Evolutionary conservation across 441 rosid genomes (phyloP), one percentile per base, ranked within the genome.

Genomic region (Kokia cookei): DNA sequence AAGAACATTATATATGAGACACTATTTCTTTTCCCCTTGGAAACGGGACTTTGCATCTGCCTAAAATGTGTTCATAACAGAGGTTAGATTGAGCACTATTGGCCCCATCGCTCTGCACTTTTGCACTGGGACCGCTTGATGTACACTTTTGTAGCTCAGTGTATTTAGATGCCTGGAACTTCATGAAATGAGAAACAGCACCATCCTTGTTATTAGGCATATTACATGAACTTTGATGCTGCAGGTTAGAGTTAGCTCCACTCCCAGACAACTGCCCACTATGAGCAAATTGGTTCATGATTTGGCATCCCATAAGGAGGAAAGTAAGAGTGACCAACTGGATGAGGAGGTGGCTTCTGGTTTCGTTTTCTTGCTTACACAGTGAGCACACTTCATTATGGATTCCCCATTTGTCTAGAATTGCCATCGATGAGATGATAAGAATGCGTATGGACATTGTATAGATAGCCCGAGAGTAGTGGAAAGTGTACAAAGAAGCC

Each of bases 291-390:
- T 9, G 45, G 45, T 78, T 82, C 83, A 83, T 84, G 54, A 80
- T 50, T 42, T 10, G 89, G 91, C 80, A 88, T 81, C 57, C 87
- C 87, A 80, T 86, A 90, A 6, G 93, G 88, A 69, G 94, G 94
- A 67, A 87, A 91, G 81, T 86, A 90, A 80, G 79, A 77, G 58
- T 87, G 88, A 74, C 83, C 90, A 65, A 76, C 77, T 22, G 84
- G 75, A 75, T 80, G 88, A 71, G 63, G 73, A 32, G 81, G 83
- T 87, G 90, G 91, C 63, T 83, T 66, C 64, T 42, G 12, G 45
- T 42, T 42, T 42, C 45, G 9, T 42, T 42, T 42, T 42, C 45
- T 42, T 42, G 45, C 45, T 42, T 42, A 42, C 45, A 42, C 45
- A 42, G 8, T 42, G 12, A 42, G 45, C 45, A 42, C 12, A 42